Conservation (phyloP, 129 eudicot genomes). For the Apium graveolens region DNA sequence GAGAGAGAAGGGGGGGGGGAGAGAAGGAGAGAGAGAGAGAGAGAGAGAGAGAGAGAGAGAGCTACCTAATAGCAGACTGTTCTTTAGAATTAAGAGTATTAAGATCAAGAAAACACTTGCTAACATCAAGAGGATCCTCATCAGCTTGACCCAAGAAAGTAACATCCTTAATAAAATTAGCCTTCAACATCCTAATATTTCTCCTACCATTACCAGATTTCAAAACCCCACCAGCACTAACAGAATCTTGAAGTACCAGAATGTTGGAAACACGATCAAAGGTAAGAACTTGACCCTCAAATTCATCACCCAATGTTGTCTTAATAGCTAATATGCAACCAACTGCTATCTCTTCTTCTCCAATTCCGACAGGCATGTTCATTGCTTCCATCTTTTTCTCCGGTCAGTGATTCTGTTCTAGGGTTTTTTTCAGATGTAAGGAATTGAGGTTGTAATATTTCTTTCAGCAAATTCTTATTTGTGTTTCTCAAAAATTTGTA, state of each 20-base stretch:
- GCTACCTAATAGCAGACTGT: constrained; percentile 35
- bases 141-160: constrained; percentile 61
- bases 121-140: constrained; percentile 78
- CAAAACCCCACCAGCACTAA: constrained; percentile 29
- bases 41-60: not conserved
- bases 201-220: constrained; percentile 33
- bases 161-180: constrained; percentile 76
- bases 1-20: not conserved
- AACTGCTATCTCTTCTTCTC: constrained; percentile 67
- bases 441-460: not conserved
- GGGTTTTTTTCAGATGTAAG: constrained; percentile 2
- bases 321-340: constrained; percentile 77
- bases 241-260: constrained; percentile 72
- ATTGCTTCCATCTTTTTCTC: not conserved
- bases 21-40: not conserved
- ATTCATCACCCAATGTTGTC: constrained; percentile 84
- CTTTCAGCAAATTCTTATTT: not conserved
- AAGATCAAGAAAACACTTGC: constrained; percentile 66
- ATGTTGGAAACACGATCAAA: constrained; percentile 73
- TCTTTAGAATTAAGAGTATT: constrained; percentile 66
- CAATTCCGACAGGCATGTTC: not conserved
- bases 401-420: not conserved
- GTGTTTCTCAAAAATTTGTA: too few species aligned
- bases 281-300: constrained; percentile 76
- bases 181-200: constrained; percentile 79